Conservation (phyloP, 805 yeast genomes). For the Ascoidea asiatica region DNA sequence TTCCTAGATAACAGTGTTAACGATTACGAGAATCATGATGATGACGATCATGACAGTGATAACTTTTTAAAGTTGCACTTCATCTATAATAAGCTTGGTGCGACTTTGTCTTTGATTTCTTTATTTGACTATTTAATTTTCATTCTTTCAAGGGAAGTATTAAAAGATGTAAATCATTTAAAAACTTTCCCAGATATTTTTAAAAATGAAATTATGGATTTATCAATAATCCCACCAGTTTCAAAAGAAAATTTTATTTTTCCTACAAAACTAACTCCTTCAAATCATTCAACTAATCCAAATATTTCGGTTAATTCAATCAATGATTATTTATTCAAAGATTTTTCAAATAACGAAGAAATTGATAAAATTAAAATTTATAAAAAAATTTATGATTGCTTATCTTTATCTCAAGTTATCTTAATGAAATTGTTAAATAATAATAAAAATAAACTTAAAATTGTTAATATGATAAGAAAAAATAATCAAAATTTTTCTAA, state of each 20-base stretch:
- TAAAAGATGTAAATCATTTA: background rate
- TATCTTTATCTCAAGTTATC: too few relatives aligned
- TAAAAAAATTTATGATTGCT: background rate
- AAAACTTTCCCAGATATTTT: background rate
- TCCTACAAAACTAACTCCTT: background rate
- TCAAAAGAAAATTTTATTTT: background rate
- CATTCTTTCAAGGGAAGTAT: background rate
- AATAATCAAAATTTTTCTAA: too few relatives aligned
- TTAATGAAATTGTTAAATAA: too few relatives aligned
- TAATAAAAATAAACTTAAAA: too few relatives aligned
- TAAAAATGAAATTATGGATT: background rate
- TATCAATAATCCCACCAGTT: background rate
- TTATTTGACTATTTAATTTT: background rate
- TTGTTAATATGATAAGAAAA: background rate
- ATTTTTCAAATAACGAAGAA: background rate
- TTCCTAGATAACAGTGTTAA: background rate
- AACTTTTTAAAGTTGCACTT: background rate
- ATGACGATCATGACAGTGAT: background rate
- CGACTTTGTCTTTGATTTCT: background rate
- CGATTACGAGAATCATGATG: background rate
- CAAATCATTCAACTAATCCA: too few relatives aligned
- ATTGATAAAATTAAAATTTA: background rate
- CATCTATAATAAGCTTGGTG: background rate
- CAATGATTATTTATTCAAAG: background rate
- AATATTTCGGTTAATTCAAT: background rate